phyloP scores from a whole-genome alignment of 2,329 filamentous ascomycete species.

The Stagonosporopsis vannaccii region DNA sequence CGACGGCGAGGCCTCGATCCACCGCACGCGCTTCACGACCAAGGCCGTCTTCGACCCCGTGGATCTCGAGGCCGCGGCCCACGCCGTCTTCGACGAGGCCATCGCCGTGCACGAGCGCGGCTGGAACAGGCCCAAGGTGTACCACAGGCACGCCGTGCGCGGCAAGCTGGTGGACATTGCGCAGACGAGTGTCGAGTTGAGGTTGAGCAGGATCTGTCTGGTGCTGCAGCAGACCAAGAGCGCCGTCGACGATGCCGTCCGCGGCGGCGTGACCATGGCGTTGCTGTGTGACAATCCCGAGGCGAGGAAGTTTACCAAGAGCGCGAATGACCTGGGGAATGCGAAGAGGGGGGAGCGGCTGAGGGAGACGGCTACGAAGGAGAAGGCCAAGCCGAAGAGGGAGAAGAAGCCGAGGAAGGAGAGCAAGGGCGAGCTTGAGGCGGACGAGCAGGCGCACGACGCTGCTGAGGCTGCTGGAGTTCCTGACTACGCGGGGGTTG shows the following conservation, averaged over 20 bases:
- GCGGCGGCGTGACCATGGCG: slow-evolving; percentile 33
- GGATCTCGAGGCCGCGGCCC: slow-evolving; percentile 41
- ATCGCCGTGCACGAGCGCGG: slow-evolving; percentile 37
- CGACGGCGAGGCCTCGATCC: slow-evolving; percentile 25
- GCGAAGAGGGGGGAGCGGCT: slow-evolving; percentile 24
- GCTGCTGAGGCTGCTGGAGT: not conserved
- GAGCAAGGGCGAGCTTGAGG: not conserved
- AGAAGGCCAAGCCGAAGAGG: not conserved
- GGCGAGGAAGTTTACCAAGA: slow-evolving; percentile 30
- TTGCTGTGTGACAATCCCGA: slow-evolving; percentile 38
- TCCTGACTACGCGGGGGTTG: too few species aligned
- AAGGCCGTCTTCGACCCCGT: slow-evolving; percentile 7
- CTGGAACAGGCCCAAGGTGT: slow-evolving; percentile 27
- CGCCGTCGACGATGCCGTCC: slow-evolving; percentile 35
- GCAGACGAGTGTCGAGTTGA: slow-evolving; percentile 25
- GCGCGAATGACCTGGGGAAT: slow-evolving; percentile 36
- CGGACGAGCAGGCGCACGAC: not conserved
- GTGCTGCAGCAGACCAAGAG: slow-evolving; percentile 34
- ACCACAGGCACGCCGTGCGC: slow-evolving; percentile 36
- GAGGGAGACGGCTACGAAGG: slow-evolving; percentile 1
- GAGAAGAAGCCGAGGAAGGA: not conserved
- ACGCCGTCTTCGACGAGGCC: slow-evolving; percentile 39
- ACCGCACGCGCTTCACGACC: slow-evolving; percentile 29
- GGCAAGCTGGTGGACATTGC: slow-evolving; percentile 31
- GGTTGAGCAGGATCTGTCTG: slow-evolving; percentile 32